These are phyloP conservation scores for Raffaelea albimanens DNA, from an alignment of 2,329 filamentous ascomycete species.

Conservation along the genomic window DNA sequence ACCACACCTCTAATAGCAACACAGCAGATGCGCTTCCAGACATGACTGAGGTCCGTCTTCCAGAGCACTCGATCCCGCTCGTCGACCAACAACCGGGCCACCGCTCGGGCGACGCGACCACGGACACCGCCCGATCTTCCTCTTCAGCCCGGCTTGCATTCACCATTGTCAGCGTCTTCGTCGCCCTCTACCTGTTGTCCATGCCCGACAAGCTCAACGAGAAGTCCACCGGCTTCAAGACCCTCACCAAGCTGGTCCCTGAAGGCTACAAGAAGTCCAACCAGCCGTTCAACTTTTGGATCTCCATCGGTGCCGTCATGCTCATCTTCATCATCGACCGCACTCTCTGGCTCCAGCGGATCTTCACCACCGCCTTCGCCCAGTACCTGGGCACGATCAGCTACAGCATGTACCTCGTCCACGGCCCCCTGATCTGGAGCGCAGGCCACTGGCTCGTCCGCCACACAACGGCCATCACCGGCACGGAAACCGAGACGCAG, in stretches of 20 bases:
- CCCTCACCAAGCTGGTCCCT: slow-evolving; percentile 13
- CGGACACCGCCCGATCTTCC: no score
- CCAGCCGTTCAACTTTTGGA: slow-evolving; percentile 18
- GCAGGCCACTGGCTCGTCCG: slow-evolving; percentile 29
- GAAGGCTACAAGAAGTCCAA: slow-evolving; percentile 8
- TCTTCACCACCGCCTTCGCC: slow-evolving; percentile 17
- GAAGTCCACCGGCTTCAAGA: slow-evolving; percentile 2
- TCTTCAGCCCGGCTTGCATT: background rate
- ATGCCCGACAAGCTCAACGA: slow-evolving; percentile 15
- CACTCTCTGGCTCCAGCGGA: slow-evolving; percentile 14
- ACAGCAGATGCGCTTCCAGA: no score
- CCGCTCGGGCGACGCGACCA: no score
- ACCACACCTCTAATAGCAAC: no score
- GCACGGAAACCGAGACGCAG: slow-evolving; percentile 28
- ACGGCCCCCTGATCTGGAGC: slow-evolving; percentile 45
- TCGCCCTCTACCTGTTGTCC: slow-evolving; percentile 4
- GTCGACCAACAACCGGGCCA: no score
- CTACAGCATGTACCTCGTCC: slow-evolving; percentile 52
- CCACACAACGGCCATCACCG: slow-evolving; percentile 25
- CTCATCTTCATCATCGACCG: slow-evolving; percentile 18
- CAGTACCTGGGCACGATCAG: slow-evolving; percentile 50
- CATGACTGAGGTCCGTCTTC: no score
- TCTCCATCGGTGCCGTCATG: slow-evolving; percentile 12
- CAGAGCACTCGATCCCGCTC: no score
- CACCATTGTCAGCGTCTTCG: background rate